Evolutionary conservation across 208 protist genomes (phyloP).

Genomic region (Porcisia hertigi): DNA sequence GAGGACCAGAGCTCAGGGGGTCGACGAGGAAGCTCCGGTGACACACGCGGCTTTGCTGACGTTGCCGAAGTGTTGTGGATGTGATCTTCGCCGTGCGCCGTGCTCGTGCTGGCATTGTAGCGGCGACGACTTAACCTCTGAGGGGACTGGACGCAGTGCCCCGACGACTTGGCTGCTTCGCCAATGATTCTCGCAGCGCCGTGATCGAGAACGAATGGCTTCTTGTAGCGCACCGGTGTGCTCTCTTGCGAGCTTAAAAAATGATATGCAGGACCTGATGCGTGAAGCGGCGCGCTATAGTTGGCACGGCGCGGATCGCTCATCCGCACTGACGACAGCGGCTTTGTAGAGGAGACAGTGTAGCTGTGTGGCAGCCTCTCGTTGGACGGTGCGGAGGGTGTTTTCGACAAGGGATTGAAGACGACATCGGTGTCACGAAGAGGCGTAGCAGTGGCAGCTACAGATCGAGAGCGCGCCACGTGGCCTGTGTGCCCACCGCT

Average conservation of each 20-base stretch:
- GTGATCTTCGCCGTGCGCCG: neutral
- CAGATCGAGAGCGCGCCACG: neutral
- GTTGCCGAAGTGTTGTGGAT: neutral
- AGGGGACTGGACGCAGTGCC: neutral
- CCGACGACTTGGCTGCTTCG: neutral
- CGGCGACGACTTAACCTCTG: neutral
- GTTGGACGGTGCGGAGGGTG: neutral
- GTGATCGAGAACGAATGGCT: neutral
- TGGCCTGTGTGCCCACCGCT: neutral
- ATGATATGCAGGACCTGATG: too few species aligned
- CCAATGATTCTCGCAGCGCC: too few species aligned
- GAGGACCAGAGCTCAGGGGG: neutral
- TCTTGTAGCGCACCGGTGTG: neutral
- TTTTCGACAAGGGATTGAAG: neutral
- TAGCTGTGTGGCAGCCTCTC: neutral
- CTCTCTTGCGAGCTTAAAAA: neutral
- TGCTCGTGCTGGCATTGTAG: neutral
- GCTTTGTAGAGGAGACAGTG: constrained; percentile 1
- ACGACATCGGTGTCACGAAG: neutral
- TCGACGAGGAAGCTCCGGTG: neutral
- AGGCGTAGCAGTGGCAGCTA: neutral
- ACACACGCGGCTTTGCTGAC: neutral
- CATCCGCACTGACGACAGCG: neutral
- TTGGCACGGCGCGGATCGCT: neutral
- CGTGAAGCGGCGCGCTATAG: neutral